phyloP scores from a whole-genome alignment of 169 alveolate genomes.

The Miamiensis avidus region DNA sequence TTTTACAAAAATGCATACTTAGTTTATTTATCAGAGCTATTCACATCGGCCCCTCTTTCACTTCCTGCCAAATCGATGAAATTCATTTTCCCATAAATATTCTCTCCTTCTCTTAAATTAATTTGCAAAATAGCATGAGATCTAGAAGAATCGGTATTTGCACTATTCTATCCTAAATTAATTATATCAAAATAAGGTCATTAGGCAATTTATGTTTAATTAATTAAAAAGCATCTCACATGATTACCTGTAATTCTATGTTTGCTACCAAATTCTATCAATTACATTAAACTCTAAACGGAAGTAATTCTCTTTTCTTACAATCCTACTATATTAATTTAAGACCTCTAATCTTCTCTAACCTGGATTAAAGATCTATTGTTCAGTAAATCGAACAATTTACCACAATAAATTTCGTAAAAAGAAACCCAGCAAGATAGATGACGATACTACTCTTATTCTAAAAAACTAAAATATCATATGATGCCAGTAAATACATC shows the following conservation, averaged over 20 bases:
- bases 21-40: conserved; percentile 94
- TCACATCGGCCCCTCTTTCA: conserved; percentile 99
- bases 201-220: too few species aligned
- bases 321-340: conserved; percentile 94
- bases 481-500: conserved; percentile 92
- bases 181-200: too few species aligned
- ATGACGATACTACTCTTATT: conserved; percentile 52
- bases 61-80: conserved; percentile 99
- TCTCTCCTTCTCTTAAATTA: conserved; percentile 81
- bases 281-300: conserved; percentile 88
- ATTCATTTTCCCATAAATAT: conserved; percentile 86
- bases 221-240: too few species aligned
- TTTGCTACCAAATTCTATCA: conserved; percentile 83
- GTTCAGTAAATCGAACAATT: conserved; percentile 97
- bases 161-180: conserved; percentile 82
- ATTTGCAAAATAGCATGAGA: conserved; percentile 99
- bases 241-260: conserved; percentile 92
- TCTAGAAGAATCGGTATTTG: conserved; percentile 97
- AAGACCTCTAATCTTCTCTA: conserved; percentile 90
- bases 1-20: conserved; percentile 26
- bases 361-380: conserved; percentile 82
- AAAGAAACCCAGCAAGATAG: conserved; percentile 91
- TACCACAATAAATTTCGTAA: conserved; percentile 99
- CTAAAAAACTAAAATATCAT: conserved; percentile 90
- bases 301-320: conserved; percentile 84